These are phyloP conservation scores for Entomortierella parvispora DNA, from an alignment of 192 early-diverging fungal genomes.

Conservation along the genomic window DNA sequence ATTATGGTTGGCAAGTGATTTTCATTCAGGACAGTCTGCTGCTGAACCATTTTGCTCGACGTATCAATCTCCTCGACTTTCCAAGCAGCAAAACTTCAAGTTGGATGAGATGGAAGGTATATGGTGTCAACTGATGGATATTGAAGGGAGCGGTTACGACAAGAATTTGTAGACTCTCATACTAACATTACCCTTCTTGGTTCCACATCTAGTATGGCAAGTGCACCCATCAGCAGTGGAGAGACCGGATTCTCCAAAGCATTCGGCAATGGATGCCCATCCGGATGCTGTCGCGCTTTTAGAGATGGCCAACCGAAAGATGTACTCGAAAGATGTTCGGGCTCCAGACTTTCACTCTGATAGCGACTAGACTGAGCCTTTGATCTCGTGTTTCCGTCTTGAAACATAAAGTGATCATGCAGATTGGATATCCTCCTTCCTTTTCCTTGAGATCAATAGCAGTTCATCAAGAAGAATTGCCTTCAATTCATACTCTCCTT, in stretches of 20 bases:
- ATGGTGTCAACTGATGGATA: background rate
- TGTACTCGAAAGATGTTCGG: constrained; percentile 73
- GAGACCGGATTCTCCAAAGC: constrained; percentile 52
- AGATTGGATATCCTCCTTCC: no score
- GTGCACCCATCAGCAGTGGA: constrained; percentile 64
- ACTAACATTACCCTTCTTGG: background rate
- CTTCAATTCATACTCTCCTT: no score
- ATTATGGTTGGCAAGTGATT: constrained; percentile 73
- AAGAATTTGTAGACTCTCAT: no score
- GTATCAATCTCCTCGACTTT: constrained; percentile 66
- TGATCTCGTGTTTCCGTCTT: no score
- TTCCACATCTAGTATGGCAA: constrained; percentile 67
- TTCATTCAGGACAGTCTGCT: constrained; percentile 68
- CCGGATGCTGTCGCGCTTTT: constrained; percentile 75
- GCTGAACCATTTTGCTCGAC: constrained; percentile 71
- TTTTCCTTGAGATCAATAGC: no score
- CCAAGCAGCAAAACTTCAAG: constrained; percentile 61
- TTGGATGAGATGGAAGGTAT: constrained; percentile 76
- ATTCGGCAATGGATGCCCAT: constrained; percentile 67
- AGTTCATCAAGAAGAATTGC: no score
- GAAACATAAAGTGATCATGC: no score
- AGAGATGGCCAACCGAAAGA: constrained; percentile 76
- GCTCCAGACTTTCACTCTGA: constrained; percentile 52
- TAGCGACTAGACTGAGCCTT: constrained; percentile 12
- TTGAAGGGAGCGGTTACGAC: no score